Conservation (phyloP, 345 rosid species). For the Turritis glabra region DNA sequence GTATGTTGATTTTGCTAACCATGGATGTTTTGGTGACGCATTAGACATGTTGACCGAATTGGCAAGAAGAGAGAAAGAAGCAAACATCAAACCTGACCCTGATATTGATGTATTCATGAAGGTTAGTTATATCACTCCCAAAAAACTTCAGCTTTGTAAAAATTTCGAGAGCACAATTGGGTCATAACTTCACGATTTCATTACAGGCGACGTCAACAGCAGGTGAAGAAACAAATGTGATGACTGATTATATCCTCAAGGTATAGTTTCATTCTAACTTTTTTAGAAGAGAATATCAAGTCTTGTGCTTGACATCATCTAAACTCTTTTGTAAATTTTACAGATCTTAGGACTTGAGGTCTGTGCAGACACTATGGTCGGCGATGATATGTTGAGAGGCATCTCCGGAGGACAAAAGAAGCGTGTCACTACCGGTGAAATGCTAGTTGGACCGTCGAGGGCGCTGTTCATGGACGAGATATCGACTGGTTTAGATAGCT, state of each 20-base stretch:
- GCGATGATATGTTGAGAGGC: slow-evolving; percentile 70
- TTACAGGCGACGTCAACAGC: slow-evolving; percentile 56
- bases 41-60: slow-evolving; percentile 78
- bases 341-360: slow-evolving; percentile 68
- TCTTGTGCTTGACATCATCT: slow-evolving; percentile 9
- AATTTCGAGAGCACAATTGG: not conserved
- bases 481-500: slow-evolving; percentile 80
- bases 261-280: slow-evolving; percentile 28
- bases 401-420: slow-evolving; percentile 77
- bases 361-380: slow-evolving; percentile 74
- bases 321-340: slow-evolving; percentile 4
- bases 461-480: slow-evolving; percentile 88
- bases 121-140: slow-evolving; percentile 41
- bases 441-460: slow-evolving; percentile 71
- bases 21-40: not conserved
- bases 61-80: slow-evolving; percentile 76
- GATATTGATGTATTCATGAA: slow-evolving; percentile 86
- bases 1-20: slow-evolving; percentile 13
- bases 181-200: not conserved
- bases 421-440: slow-evolving; percentile 85
- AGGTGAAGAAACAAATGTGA: slow-evolving; percentile 50
- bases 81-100: slow-evolving; percentile 77
- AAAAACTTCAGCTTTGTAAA: not conserved
- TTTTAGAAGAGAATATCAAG: not conserved
- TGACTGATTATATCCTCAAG: slow-evolving; percentile 70